Base-by-base conservation (phyloP, 768 basidiomycete species). In the Pleurotus salmoneostramineus region DNA sequence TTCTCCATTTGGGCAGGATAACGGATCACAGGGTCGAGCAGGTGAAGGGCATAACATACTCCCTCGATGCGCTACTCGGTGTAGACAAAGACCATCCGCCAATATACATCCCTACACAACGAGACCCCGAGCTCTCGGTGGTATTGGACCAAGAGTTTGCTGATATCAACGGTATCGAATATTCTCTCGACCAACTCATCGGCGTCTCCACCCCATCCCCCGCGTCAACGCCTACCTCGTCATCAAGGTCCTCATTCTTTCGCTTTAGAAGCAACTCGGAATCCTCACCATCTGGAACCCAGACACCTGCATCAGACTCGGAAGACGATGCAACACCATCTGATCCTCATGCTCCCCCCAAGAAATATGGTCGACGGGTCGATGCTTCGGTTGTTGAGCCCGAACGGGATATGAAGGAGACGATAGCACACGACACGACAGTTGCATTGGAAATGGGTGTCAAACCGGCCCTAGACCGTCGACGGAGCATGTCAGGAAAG, bases 21-120 rank as follows among this genome's bases (percentile, higher is more conserved):
- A 72, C 82, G 55, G 83, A 84, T 63, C 77, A 84, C 50, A 83
- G 84, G 31, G 92, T 99, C 52, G 95, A 97, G 68, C 95, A 98
- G 72, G 93, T 99, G 67, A 99, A 99, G 72, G 97, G 97, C 12
- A 89, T 96, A 61, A 97, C 94, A 0, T 99, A 99, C 67, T 97
- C 95, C 1, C 82, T 99, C 10, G 91, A 97, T 60, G 95, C 95
- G 0, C 78, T 99, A 0, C 84, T 99, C 12, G 97, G 97, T 37
- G 79, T 87, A 34, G 84, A 89, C 58, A 74, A 78, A 17, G 80
- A 81, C 10, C 75, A 74, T 14, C 75, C 74, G 5, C 75, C 80
- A 0, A 68, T 70, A 14, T 70, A 78, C 2, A 61, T 70, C 14
- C 66, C 72, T 42, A 75, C 71, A 33, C 76, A 79, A 62, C 71